Percentiles rank a stretch among this genome's conserved stretches.
Conservation (phyloP, 345 rosid genomes). For the Moringa oleifera region DNA sequence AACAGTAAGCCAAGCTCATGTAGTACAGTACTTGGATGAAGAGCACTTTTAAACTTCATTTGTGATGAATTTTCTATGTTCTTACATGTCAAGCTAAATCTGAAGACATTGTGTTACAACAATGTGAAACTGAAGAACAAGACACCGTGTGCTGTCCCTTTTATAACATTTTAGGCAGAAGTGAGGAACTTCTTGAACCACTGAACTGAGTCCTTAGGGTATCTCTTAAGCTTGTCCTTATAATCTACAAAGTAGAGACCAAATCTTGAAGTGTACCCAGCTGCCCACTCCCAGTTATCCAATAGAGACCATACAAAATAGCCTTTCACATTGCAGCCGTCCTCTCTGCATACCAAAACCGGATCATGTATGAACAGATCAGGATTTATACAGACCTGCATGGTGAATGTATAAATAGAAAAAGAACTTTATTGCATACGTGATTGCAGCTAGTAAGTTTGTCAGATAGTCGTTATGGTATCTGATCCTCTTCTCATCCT, state of each 20-base stretch:
- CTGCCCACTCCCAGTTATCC: conserved; percentile 98
- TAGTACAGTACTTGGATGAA: too few relatives aligned
- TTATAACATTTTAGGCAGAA: conserved; percentile 19
- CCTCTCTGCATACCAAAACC: conserved; percentile 68
- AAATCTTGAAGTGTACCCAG: conserved; percentile 83
- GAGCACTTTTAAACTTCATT: too few relatives aligned
- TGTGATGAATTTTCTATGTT: too few relatives aligned
- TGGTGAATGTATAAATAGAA: not conserved
- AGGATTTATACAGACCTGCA: not conserved
- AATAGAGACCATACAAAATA: conserved; percentile 86
- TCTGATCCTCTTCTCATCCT: conserved; percentile 75
- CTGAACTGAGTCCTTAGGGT: conserved; percentile 78
- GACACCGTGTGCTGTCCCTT: too few relatives aligned
- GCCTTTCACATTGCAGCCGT: conserved; percentile 94
- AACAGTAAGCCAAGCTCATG: too few relatives aligned
- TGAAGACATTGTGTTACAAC: too few relatives aligned
- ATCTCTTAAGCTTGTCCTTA: conserved; percentile 73
- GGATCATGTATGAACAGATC: too few relatives aligned
- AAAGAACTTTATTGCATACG: too few relatives aligned
- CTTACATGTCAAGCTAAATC: too few relatives aligned
- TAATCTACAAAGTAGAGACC: conserved; percentile 92
- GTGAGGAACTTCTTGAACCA: conserved; percentile 88
- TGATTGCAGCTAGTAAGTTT: conserved; percentile 72
- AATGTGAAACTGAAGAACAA: too few relatives aligned
- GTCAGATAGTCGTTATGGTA: conserved; percentile 79